These are phyloP conservation scores for Babesia caballi DNA, from an alignment of 169 alveolate species.

Conservation along the genomic window DNA sequence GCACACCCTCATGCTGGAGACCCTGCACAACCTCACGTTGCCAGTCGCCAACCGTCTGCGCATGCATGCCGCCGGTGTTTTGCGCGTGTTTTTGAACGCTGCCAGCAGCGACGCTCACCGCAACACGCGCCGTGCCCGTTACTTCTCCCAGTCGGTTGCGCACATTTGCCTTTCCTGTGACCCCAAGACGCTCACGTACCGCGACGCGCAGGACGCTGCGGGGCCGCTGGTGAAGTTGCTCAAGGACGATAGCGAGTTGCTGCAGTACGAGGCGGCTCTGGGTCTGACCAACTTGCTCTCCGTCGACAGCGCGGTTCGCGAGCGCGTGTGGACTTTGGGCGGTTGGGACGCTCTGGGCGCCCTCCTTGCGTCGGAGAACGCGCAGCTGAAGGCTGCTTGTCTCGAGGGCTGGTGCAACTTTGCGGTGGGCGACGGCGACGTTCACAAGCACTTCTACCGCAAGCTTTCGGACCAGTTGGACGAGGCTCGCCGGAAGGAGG, in stretches of 20 bases:
- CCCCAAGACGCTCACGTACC: slow-evolving; percentile 39
- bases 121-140: neutral
- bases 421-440: slow-evolving; percentile 41
- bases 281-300: slow-evolving; percentile 55
- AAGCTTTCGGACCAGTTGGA: slow-evolving; percentile 22
- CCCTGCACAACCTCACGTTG: slow-evolving; percentile 44
- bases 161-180: slow-evolving; percentile 23
- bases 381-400: slow-evolving; percentile 54
- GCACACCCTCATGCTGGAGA: slow-evolving; percentile 34
- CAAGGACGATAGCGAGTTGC: slow-evolving; percentile 40
- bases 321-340: slow-evolving; percentile 26
- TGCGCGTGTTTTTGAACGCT: slow-evolving; percentile 39
- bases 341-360: slow-evolving; percentile 59
- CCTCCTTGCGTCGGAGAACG: slow-evolving; percentile 53
- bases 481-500: neutral
- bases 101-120: slow-evolving; percentile 10
- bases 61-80: slow-evolving; percentile 42
- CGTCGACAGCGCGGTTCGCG: slow-evolving; percentile 33
- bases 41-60: slow-evolving; percentile 9
- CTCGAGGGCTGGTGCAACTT: slow-evolving; percentile 70
- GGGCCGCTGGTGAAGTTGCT: slow-evolving; percentile 54
- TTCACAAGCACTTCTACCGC: slow-evolving; percentile 28
- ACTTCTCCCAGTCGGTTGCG: slow-evolving; percentile 47
- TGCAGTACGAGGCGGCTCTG: slow-evolving; percentile 62
- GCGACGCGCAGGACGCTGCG: slow-evolving; percentile 51